Conservation (phyloP, 129 eudicot species). For the Heracleum sosnowskyi region DNA sequence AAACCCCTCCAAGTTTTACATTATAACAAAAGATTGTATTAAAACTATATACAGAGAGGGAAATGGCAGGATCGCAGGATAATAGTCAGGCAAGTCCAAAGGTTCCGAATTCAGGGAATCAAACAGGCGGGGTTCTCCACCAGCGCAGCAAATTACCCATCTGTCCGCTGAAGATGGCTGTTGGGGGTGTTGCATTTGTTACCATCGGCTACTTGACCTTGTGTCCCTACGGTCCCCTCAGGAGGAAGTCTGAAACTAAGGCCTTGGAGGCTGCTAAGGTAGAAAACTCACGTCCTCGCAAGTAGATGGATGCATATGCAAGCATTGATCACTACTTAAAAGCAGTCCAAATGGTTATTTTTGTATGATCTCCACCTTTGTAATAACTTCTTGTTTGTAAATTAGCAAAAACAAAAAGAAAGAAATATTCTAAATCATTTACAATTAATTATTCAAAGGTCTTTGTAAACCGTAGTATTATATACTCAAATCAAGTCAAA, state of each 20-base stretch:
- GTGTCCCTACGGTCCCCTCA: slow-evolving; percentile 25
- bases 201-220: slow-evolving; percentile 46
- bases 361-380: not conserved
- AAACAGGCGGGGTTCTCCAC: not conserved
- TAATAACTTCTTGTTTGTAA: not conserved
- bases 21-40: not conserved
- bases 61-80: slow-evolving; percentile 3
- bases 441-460: not conserved
- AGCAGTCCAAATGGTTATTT: not conserved
- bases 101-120: slow-evolving; percentile 5
- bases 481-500: not conserved
- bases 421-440: not conserved
- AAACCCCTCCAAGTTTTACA: not conserved
- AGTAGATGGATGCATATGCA: slow-evolving; percentile 14
- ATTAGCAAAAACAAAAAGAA: too few relatives aligned
- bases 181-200: slow-evolving; percentile 43
- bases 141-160: slow-evolving; percentile 21
- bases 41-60: not conserved
- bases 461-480: not conserved
- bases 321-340: not conserved
- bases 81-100: slow-evolving; percentile 1
- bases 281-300: slow-evolving; percentile 45
- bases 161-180: slow-evolving; percentile 34
- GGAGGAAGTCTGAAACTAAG: slow-evolving; percentile 69
- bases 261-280: slow-evolving; percentile 76